These are phyloP conservation scores for Articulospora tetracladia DNA, from an alignment of 495 filamentous ascomycete species.

Conservation along the genomic window DNA sequence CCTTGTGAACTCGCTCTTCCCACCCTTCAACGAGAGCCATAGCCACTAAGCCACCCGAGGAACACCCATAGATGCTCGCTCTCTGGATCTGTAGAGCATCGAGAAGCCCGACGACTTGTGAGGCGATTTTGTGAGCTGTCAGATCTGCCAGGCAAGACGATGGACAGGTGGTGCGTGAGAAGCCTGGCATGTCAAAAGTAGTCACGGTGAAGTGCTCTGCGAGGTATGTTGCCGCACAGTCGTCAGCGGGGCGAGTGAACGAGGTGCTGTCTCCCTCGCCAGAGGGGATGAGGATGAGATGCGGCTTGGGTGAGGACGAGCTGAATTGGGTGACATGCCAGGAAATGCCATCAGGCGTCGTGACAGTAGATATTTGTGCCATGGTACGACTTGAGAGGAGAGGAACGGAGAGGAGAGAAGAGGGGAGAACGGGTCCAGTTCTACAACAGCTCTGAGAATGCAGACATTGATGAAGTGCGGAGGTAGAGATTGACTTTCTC, in stretches of 20 bases:
- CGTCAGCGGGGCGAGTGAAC: not conserved
- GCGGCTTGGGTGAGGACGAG: conserved; percentile 10
- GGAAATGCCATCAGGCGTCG: conserved; percentile 23
- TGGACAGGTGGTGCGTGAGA: conserved; percentile 23
- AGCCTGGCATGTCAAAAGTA: conserved; percentile 31
- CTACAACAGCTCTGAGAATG: not conserved
- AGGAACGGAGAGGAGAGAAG: too few relatives aligned
- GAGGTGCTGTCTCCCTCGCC: conserved; percentile 26
- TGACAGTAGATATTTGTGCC: conserved; percentile 1
- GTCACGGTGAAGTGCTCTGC: conserved; percentile 22
- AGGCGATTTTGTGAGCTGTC: conserved; percentile 20
- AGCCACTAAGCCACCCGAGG: conserved; percentile 23
- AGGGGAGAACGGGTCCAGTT: not conserved
- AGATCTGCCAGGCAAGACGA: conserved; percentile 13
- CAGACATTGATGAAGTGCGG: not conserved
- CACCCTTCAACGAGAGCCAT: conserved; percentile 19
- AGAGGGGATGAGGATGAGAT: conserved; percentile 27
- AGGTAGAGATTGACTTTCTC: not conserved
- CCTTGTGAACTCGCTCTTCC: conserved; percentile 15
- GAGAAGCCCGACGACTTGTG: conserved; percentile 25
- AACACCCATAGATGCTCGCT: conserved; percentile 25
- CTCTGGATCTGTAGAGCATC: conserved; percentile 21
- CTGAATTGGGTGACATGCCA: conserved; percentile 26
- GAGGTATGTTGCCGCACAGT: conserved; percentile 20
- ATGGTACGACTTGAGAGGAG: not conserved